Evolutionary conservation across 768 basidiomycete species (phyloP), one percentile per base, ranked within the genome.

Genomic region (Gautieria morchelliformis): DNA sequence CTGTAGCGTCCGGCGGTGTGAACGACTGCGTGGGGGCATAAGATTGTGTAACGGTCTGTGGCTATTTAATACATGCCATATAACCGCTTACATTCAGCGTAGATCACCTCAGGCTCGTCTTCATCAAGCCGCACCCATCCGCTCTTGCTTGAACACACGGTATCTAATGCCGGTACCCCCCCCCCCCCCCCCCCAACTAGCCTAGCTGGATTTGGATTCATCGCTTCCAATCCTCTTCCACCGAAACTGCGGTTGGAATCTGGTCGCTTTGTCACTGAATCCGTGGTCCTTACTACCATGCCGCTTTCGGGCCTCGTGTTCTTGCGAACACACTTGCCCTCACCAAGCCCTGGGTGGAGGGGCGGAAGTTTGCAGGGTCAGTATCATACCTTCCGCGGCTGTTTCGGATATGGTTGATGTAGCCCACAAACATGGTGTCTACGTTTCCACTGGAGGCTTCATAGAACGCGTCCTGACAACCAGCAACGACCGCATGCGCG

Each of bases 361-460:
- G 75, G 0, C 64, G 76, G 51, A 76, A 78, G 62, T 76, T 75
- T 53, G 74, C 74, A 1, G 74, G 74, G 5, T 75, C 59, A 69
- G 70, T 42, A 67, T 74, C 47, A 73, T 77, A 69, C 76, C 74
- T 0, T 67, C 70, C 61, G 70, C 72, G 7, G 62, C 68, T 50
- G 61, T 77, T 58, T 66, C 57, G 27, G 68, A 61, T 11, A 58
- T 76, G 58, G 74, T 77, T 50, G 70, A 75, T 27, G 65, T 71
- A 2, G 70, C 71, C 7, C 75, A 78, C 63, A 68, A 72, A 50
- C 69, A 76, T 59, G 61, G 66, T 62, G 53, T 56, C 57, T 70
- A 77, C 59, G 75, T 78, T 8, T 72, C 70, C 44, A 78, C 75
- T 0, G 75, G 76, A 11, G 69, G 77, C 3, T 74, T 66, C 60